Evolutionary conservation across 1,139 yeast species (phyloP), one percentile per base, ranked within the genome.

Genomic region (Kodamaea ohmeri): DNA sequence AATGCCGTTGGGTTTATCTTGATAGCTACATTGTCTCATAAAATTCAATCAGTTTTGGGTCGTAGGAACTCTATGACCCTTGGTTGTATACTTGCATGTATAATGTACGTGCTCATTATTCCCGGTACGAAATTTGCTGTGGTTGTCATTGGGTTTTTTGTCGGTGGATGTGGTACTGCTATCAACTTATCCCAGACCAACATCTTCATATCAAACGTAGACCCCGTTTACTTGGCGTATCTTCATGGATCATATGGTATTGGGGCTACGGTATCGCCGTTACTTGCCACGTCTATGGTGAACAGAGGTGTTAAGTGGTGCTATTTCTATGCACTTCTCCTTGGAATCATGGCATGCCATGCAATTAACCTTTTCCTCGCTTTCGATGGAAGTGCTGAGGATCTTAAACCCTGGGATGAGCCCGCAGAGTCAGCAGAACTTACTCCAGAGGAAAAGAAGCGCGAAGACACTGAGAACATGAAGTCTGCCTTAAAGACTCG

Each of bases 231-330:
- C 39, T 57, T 80, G 40, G 80, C 85, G 0, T 58, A 64, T 24
- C 65, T 70, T 45, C 87, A 81, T 56, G 85, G 82, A 0, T 55
- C 64, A 12, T 81, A 81, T 52, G 88, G 88, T 1, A 43, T 74
- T 1, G 88, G 87, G 2, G 87, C 85, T 2, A 73, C 80, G 3
- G 45, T 78, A 1, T 67, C 82, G 3, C 88, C 88, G 1, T 55
- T 80, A 18, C 56, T 78, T 8, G 80, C 78, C 6, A 80, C 85
- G 0, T 61, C 73, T 8, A 67, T 80, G 65, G 66, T 73, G 7
- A 62, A 67, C 28, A 46, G 55, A 1, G 81, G 79, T 2, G 52
- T 71, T 6, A 48, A 46, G 35, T 81, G 88, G 88, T 65, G 76
- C 52, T 67, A 54, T 39, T 75, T 69, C 54, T 81, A 78, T 50